These are phyloP conservation scores for Scedosporium minutisporum DNA, from an alignment of 2,329 filamentous ascomycete species.

Conservation along the genomic window DNA sequence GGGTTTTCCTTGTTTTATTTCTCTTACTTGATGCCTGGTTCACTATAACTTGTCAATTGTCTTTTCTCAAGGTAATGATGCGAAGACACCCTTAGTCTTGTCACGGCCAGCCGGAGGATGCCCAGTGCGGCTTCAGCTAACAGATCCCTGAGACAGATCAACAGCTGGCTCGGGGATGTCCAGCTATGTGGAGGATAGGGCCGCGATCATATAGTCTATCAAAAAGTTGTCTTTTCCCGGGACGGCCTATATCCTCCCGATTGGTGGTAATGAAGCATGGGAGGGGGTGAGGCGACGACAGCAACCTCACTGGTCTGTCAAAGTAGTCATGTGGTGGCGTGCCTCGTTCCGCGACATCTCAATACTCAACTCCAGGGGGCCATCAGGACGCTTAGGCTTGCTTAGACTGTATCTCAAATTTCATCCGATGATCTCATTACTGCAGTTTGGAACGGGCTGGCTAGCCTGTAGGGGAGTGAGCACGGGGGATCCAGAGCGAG, in stretches of 20 bases:
- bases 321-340: background rate
- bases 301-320: background rate
- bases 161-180: too few relatives aligned
- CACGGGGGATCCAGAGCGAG: background rate
- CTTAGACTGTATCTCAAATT: background rate
- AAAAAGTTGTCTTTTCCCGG: too few relatives aligned
- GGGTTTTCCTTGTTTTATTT: constrained; percentile 4
- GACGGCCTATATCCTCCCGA: too few relatives aligned
- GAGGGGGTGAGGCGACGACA: background rate
- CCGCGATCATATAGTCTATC: too few relatives aligned
- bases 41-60: background rate
- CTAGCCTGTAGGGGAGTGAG: background rate
- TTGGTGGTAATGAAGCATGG: too few relatives aligned
- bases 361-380: too few relatives aligned
- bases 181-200: too few relatives aligned
- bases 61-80: background rate
- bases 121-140: too few relatives aligned
- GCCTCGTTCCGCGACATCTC: too few relatives aligned
- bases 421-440: background rate
- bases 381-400: background rate
- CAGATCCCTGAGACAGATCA: too few relatives aligned
- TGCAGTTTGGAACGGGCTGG: background rate
- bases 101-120: too few relatives aligned
- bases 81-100: background rate
- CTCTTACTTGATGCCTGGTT: constrained; percentile 3